Conservation (phyloP, 1,139 yeast species). For the Zygosaccharomyces pseudobailii region DNA sequence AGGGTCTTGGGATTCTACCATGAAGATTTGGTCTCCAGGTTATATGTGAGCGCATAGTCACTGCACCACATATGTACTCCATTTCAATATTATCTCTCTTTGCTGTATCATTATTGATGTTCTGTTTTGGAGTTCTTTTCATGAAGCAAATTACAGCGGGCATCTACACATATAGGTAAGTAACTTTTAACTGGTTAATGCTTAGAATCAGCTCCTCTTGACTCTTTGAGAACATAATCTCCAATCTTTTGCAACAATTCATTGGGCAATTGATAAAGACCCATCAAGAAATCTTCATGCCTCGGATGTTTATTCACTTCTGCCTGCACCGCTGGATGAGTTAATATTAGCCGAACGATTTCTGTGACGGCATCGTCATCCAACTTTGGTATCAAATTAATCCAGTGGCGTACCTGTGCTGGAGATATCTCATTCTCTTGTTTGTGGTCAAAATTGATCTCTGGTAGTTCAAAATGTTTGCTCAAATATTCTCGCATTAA, state of each 20-base stretch:
- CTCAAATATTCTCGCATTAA: constrained; percentile 60
- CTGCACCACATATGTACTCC: not conserved
- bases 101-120: not conserved
- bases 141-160: not conserved
- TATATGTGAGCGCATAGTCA: not conserved
- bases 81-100: not conserved
- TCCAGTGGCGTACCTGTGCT: constrained; percentile 31
- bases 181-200: not conserved
- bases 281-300: constrained; percentile 93
- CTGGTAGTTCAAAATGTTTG: constrained; percentile 73
- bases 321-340: constrained; percentile 86
- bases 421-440: not conserved
- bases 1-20: constrained; percentile 66
- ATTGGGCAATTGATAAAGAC: constrained; percentile 84
- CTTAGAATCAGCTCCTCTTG: not conserved
- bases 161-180: not conserved
- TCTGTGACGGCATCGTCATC: constrained; percentile 85
- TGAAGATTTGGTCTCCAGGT: constrained; percentile 58
- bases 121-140: not conserved
- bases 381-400: constrained; percentile 33
- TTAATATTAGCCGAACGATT: constrained; percentile 91
- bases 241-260: constrained; percentile 55
- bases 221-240: constrained; percentile 3
- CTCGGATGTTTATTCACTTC: constrained; percentile 86
- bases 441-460: constrained; percentile 30